Evolutionary conservation across 2,329 filamentous ascomycete species (phyloP).

Genomic region (Claviceps quebecensis): DNA sequence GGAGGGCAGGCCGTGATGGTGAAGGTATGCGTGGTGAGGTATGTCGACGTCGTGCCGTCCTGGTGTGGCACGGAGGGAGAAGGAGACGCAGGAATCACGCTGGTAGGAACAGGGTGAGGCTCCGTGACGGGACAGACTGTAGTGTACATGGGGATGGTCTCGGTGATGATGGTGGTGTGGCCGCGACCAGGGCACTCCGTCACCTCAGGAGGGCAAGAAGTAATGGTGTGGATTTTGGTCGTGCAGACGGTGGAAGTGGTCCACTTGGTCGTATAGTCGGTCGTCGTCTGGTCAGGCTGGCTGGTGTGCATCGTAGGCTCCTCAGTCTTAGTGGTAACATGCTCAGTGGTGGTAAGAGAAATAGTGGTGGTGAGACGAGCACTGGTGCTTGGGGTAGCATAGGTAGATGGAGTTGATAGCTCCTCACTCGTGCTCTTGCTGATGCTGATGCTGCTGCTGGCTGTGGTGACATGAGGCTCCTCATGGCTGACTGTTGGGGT

Average conservation of each 20-base stretch:
- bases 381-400: slow-evolving; percentile 3
- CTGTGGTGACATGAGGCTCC: slow-evolving; percentile 1
- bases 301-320: slow-evolving; percentile 5
- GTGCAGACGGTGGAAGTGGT: slow-evolving; percentile 20
- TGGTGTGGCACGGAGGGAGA: not conserved
- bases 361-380: slow-evolving; percentile 2
- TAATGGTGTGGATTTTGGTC: slow-evolving; percentile 15
- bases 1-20: slow-evolving; percentile 20
- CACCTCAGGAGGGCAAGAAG: slow-evolving; percentile 17
- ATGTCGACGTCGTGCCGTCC: slow-evolving; percentile 8
- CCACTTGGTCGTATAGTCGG: slow-evolving; percentile 7
- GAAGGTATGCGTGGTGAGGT: slow-evolving; percentile 19
- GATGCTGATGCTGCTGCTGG: not conserved
- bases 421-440: not conserved
- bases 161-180: slow-evolving; percentile 14
- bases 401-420: slow-evolving; percentile 5
- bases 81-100: not conserved
- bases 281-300: slow-evolving; percentile 4
- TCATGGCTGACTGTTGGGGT: not conserved
- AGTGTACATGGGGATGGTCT: slow-evolving; percentile 22
- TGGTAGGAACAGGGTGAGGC: slow-evolving; percentile 1
- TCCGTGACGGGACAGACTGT: slow-evolving; percentile 28
- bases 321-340: slow-evolving; percentile 3
- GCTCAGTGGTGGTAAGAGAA: slow-evolving; percentile 2
- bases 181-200: slow-evolving; percentile 16